A percentile compares a stretch with the other conserved stretches of the same genome.
Conservation (phyloP, 495 filamentous ascomycete genomes). For the Trypethelium eluteriae region DNA sequence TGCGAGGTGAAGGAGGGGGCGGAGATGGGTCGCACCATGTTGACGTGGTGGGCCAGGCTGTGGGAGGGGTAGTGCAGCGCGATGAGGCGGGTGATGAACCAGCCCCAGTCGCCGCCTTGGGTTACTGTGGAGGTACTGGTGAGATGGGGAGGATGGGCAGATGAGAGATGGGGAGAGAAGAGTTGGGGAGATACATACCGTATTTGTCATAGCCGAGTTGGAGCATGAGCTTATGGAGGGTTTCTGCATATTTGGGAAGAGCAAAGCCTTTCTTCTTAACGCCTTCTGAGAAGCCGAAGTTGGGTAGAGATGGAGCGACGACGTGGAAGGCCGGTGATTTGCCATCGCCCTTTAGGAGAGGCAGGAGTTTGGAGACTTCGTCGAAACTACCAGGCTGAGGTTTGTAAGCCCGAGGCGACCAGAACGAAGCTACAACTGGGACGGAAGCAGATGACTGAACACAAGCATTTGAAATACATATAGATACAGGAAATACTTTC, state of each 20-base stretch:
- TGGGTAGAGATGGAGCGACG: slow-evolving; percentile 63
- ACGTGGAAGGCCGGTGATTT: slow-evolving; percentile 56
- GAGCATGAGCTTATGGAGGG: slow-evolving; percentile 59
- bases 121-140: slow-evolving; percentile 36
- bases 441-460: background rate
- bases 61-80: slow-evolving; percentile 48
- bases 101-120: slow-evolving; percentile 65
- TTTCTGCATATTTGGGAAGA: slow-evolving; percentile 53
- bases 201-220: slow-evolving; percentile 60
- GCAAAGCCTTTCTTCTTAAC: slow-evolving; percentile 49
- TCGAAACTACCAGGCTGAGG: slow-evolving; percentile 55
- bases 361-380: slow-evolving; percentile 56
- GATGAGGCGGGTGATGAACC: slow-evolving; percentile 51
- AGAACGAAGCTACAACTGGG: background rate
- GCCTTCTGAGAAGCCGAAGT: slow-evolving; percentile 59
- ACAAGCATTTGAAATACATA: background rate
- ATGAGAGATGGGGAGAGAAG: too few species aligned
- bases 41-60: slow-evolving; percentile 58
- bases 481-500: background rate
- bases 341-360: slow-evolving; percentile 41
- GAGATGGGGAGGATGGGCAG: background rate
- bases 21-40: slow-evolving; percentile 43
- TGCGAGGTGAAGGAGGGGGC: slow-evolving; percentile 32
- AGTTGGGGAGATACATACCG: slow-evolving; percentile 30
- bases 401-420: slow-evolving; percentile 36